Base-by-base conservation (phyloP, 192 early-diverging fungal genomes). In the Endogone sp. region DNA sequence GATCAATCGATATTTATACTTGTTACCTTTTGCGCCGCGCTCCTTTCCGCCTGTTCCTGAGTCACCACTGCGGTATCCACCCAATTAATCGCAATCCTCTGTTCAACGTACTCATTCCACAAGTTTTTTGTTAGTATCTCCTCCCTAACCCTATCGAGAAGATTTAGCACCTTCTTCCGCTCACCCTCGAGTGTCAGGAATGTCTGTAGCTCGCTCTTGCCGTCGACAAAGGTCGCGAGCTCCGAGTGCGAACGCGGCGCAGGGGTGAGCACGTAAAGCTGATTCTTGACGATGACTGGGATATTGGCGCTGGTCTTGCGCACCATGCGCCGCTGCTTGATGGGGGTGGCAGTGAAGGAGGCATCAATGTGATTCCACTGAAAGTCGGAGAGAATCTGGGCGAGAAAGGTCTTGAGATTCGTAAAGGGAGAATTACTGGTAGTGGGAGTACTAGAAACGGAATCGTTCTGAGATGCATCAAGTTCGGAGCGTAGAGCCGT, bases 361-460 rank as follows among this genome's bases (percentile, higher is more conserved):
- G 57, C 16, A 29, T 65, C 70, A 71, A 71, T 71, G 25, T 71
- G 63, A 2, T 55, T 71, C 70, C 70, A 71, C 60, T 71, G 70
- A 56, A 71, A 71, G 28, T 71, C 70, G 64, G 63, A 62, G 25
- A 65, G 30, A 6, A 60, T 44, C 49, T 71, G 70, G 29, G 29
- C 62, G 6, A 71, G 23, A 16, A 64, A 28, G 13, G 56, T 55
- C 29, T 71, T 71, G 4, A 71, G 70, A n/a, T 49, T 31, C 4
- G 63, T 23, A 27, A 70, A 70, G 23, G 57, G 61, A 13, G 62
- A 27, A 20, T 64, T 49, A 11, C 9, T 60, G n/a, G 62, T 44
- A n/a, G 57, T 30, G 22, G 27, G 10, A 24, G 27, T 26, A 29
- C 22, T 56, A 20, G 27, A 24, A 21, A 21, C 21, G 13, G 56